Percentiles rank a stretch among this genome's conserved stretches.
These are phyloP conservation scores for Starmera dryadoides DNA, from an alignment of 805 yeast species.

Conservation along the genomic window DNA sequence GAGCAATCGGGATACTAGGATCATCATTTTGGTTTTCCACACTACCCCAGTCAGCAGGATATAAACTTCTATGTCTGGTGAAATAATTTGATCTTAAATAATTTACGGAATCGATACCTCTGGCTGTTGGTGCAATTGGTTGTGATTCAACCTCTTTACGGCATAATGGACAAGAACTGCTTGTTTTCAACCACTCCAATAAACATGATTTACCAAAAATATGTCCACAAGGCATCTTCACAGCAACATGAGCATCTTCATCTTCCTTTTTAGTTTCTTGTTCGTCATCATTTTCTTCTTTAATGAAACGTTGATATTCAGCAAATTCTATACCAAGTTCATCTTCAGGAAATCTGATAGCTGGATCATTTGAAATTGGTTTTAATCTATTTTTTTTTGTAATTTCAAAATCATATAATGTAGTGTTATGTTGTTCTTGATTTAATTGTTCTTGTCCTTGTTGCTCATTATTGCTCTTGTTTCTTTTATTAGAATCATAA, in stretches of 20 bases:
- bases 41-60: constrained; percentile 15
- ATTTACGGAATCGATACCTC: too few species aligned
- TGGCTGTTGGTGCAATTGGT: too few species aligned
- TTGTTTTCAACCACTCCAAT: constrained; percentile 69
- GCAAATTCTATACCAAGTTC: constrained; percentile 7
- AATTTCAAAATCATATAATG: not conserved
- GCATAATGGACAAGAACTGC: constrained; percentile 81
- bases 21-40: constrained; percentile 8
- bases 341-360: constrained; percentile 10
- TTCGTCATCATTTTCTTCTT: not conserved
- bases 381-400: not conserved
- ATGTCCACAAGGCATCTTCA: constrained; percentile 79
- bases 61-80: constrained; percentile 7
- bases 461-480: constrained; percentile 2
- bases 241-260: constrained; percentile 47
- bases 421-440: not conserved
- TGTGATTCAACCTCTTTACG: constrained; percentile 18
- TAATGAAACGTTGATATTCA: constrained; percentile 1
- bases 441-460: not conserved
- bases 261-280: not conserved
- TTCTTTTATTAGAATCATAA: too few species aligned
- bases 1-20: constrained; percentile 13
- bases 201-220: constrained; percentile 79
- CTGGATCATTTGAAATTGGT: constrained; percentile 10
- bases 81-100: too few species aligned